Base-by-base conservation (phyloP, 768 basidiomycete species). In the Gelatoporia subvermispora region DNA sequence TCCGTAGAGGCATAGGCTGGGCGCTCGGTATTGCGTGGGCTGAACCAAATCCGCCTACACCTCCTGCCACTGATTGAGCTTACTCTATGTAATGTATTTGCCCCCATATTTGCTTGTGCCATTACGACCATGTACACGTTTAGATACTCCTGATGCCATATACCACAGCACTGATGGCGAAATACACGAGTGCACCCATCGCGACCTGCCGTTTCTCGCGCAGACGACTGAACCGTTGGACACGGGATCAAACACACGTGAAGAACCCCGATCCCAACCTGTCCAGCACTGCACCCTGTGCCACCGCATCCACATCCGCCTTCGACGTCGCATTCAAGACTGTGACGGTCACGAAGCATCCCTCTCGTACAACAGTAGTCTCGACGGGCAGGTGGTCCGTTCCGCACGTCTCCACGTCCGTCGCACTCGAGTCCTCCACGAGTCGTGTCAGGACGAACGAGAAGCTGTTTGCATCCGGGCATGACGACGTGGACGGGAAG, bases 391-490 rank as follows among this genome's bases (percentile, higher is more conserved):
- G 59, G 45, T 62, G 62, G 17, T 53, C 52, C 17, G 51, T 56
- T 10, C 62, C 64, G 55, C 70, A 71, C n/a, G 57, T 60, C 42
- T 53, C 44, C 21, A 62, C 63, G 45, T 72, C 70, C 46, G 52
- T 56, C 35, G 53, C 59, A 35, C 43, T 53, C 17, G 59, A 11
- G 41, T 64, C 55, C 38, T 51, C 41, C 35, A 58, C 40, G 45
- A 68, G 57, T 11, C 68, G 52, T 22, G 69, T 66, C 23, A 69
- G 51, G 8, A 70, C 63, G 53, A 64, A 70, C 25, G 51, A 44
- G 62, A 60, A 69, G 47, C 53, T 56, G 10, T 35, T 35, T 20
- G 53, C 59, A 17, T 43, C 42, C 15, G 61, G 44, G 50, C 70
- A 72, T 43, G 40, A 47, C 41, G 54, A 53, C 23, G 57, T 61